Conservation (phyloP, 2,329 filamentous ascomycete genomes). For the Colletotrichum gigasporum region DNA sequence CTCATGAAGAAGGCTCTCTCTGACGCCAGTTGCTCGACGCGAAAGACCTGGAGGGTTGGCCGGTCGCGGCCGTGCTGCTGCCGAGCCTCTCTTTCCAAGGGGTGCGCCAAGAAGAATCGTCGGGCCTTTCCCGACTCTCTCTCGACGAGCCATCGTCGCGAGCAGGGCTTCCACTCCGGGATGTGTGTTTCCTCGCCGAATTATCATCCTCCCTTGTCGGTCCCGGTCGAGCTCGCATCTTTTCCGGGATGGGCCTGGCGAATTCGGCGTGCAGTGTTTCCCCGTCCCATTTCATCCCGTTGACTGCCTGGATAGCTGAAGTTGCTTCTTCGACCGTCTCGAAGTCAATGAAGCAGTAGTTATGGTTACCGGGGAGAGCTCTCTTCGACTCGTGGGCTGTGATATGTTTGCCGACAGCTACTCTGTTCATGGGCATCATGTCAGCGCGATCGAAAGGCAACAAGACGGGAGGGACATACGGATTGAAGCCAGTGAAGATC, state of each 20-base stretch:
- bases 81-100: too few relatives aligned
- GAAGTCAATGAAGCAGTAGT: slow-evolving; percentile 75
- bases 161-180: neutral
- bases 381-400: slow-evolving; percentile 66
- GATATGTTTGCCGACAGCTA: slow-evolving; percentile 59
- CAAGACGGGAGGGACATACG: slow-evolving; percentile 41
- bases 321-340: slow-evolving; percentile 62
- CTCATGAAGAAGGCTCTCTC: neutral
- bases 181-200: neutral
- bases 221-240: neutral
- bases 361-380: slow-evolving; percentile 61
- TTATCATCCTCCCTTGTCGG: neutral
- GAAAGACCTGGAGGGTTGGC: neutral
- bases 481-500: slow-evolving; percentile 56
- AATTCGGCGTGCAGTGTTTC: neutral
- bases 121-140: neutral
- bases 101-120: too few relatives aligned
- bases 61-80: neutral
- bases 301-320: slow-evolving; percentile 55
- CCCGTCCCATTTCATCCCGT: slow-evolving; percentile 42
- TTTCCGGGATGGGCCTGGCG: neutral
- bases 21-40: slow-evolving; percentile 20
- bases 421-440: slow-evolving; percentile 35
- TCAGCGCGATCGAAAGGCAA: slow-evolving; percentile 5
- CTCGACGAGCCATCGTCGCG: neutral